Base-by-base conservation (phyloP, 768 basidiomycete species). In the Cubamyces lactineus region DNA sequence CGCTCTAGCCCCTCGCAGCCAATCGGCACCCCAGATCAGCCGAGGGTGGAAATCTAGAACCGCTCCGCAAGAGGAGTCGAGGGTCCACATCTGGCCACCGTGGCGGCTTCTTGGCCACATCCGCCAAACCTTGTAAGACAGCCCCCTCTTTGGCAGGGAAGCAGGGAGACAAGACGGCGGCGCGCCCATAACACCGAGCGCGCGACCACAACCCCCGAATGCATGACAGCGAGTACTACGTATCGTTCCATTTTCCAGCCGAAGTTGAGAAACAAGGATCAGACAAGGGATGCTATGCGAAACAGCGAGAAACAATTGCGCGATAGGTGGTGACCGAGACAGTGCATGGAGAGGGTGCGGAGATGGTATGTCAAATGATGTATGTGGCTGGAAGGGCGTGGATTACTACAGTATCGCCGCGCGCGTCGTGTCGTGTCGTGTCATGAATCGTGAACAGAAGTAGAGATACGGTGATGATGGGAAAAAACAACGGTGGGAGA, bases 341-440 rank as follows among this genome's bases (percentile, higher is more conserved):
- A 56, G 45, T 40, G 41, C 51, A 19, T 55, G 50, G 53, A 34
- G 54, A 40, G 49, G 53, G 53, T 52, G 56, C 51, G 40, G 51
- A 53, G 26, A 58, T 48, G 41, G n/a, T 59, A 43, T 43, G 51
- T 52, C 54, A 48, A 40, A 59, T 51, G 54, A 34, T 34, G 34
- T 34, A 34, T 34, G 46, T 34, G 60, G 57, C 42, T 39, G 28
- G 43, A 24, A 49, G 42, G 42, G 47, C 56, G 57, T 62, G 56
- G 26, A 67, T 65, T 65, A 63, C 64, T 67, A 67, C 67, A 63
- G 58, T 67, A 67, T 62, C 60, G 57, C 65, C 55, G 65, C 65
- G 34, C 34, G 57, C 53, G 42, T 54, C 53, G 53, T 54, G 59
- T 61, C 59, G 57, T 61, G 62, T 67, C 66, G 59, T 61, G 56